Base-by-base conservation (phyloP, 306 rosid species). In the Pyrus bretschneideri region DNA sequence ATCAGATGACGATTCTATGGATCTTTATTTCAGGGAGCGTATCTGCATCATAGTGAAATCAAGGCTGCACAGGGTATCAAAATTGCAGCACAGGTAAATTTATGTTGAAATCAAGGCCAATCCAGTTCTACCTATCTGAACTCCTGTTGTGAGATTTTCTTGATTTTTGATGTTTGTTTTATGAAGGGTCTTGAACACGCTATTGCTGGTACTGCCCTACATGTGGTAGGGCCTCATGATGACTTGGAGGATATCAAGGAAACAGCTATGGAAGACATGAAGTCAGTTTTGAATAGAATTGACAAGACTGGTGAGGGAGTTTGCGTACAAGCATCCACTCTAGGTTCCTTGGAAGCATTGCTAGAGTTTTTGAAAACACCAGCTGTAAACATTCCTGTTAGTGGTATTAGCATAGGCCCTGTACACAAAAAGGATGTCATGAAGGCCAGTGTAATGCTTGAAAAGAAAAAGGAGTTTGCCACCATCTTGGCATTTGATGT, bases 1-100 rank as follows among this genome's bases (percentile, higher is more conserved):
- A 51, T 29, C 71, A 57, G 71, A 51, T 71, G 14, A n/a, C 69
- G 62, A 65, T 76, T 21, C 58, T 25, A 3, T 79, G 69, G 69
- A 77, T 82, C 68, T 33, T 78, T 45, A 75, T 90, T 85, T 83
- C 90, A 95, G 99, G 99, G 99, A 60, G 83, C 97, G 19, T 95
- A 89, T 83, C 70, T 87, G 71, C 98, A 95, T 82, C 97, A 95
- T 81, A 92, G 90, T 86, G 81, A 92, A 89, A 95, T 92, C 88
- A 95, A 95, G 89, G 99, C 98, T 85, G 97, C 99, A 21, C 93
- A 90, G 89, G 99, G 99, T 70, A 95, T 95, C 76, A 95, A 92
- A 84, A 95, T 95, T 76, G 82, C 98, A 58, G 98, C 93, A 55
- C 98, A 92, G 97, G 99, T 95, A 85, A 82, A 77, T 83, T 31